Evolutionary conservation across 1,284 basidiomycete species (phyloP), one percentile per base, ranked within the genome.

Genomic region (Cutaneotrichosporon sp.): DNA sequence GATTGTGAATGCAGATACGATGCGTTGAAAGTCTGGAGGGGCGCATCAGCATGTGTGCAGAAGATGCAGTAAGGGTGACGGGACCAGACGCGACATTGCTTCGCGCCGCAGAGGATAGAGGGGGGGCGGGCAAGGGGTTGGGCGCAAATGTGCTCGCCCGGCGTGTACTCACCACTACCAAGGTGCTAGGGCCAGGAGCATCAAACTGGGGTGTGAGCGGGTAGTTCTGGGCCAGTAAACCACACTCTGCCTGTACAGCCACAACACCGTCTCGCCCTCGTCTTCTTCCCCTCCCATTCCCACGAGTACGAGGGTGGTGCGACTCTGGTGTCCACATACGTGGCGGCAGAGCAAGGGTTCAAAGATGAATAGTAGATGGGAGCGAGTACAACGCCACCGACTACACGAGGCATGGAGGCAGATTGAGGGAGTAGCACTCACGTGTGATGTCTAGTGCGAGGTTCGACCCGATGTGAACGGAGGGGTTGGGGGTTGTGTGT

Each of bases 1-100:
- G 16, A 32, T 42, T 13, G 40, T 42, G 9, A 42, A 42, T 51
- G 55, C 55, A 56, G 55, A 56, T 30, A 26, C 49, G 18, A 58
- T 58, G 46, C 30, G 31, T 46, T 26, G n/a, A 32, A 47, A 34
- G 42, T 58, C 30, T 31, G 14, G 16, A 31, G 55, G 26, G 26
- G 56, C 22, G 49, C 22, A 55, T 55, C 53, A 55, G 53, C 53
- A 55, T 46, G 56, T 57, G 56, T 46, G 30, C 22, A 18, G 56
- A 46, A 34, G 53, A 34, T 32, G 31, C 26, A 26, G 32, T 11
- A 4, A 21, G 16, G 38, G 36, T 30, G 7, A 53, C 49, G 51
- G 52, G 18, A 18, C 22, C 31, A 55, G 31, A 31, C 52, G 31
- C 16, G 38, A 56, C 55, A 30, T 14, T 26, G 38, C n/a, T 31